phyloP scores from a whole-genome alignment of 495 filamentous ascomycete genomes.

The Tetracladium marchalianum region DNA sequence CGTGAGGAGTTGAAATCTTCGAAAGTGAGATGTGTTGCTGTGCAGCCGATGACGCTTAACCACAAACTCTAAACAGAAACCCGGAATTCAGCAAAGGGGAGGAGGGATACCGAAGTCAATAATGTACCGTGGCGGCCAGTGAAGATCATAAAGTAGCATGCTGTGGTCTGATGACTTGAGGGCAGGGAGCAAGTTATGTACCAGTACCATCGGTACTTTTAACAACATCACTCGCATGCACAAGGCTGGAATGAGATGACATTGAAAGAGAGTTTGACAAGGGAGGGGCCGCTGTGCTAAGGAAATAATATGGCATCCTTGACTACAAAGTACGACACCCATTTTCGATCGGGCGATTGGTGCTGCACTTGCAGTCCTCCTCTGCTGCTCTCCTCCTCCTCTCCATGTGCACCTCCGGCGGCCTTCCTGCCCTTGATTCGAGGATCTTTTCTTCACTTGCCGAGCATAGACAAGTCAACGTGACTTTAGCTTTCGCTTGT shows the following conservation, averaged over 20 bases:
- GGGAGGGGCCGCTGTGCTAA: constrained; percentile 10
- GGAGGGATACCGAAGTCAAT: neutral
- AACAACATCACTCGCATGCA: constrained; percentile 6
- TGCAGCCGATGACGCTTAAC: neutral
- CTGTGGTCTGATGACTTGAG: constrained; percentile 18
- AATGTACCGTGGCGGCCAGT: neutral
- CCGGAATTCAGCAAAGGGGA: neutral
- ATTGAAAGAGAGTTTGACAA: constrained; percentile 18
- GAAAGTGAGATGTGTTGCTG: no score
- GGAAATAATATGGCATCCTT: constrained; percentile 11
- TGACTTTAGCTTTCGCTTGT: no score
- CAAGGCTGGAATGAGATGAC: constrained; percentile 16
- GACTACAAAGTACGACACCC: no score
- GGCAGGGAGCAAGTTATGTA: constrained; percentile 14
- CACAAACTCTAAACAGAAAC: constrained; percentile 1
- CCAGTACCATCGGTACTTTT: constrained; percentile 7
- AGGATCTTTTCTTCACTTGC: no score
- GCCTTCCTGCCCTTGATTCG: no score
- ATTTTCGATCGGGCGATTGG: constrained; percentile 3
- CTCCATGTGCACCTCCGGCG: no score
- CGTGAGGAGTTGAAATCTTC: neutral
- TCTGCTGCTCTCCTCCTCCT: neutral
- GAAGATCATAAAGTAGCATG: neutral
- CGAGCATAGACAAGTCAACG: no score
- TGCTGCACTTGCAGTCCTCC: constrained; percentile 7